phyloP scores from a whole-genome alignment of 768 basidiomycete species.

The Amanita exitialis region DNA sequence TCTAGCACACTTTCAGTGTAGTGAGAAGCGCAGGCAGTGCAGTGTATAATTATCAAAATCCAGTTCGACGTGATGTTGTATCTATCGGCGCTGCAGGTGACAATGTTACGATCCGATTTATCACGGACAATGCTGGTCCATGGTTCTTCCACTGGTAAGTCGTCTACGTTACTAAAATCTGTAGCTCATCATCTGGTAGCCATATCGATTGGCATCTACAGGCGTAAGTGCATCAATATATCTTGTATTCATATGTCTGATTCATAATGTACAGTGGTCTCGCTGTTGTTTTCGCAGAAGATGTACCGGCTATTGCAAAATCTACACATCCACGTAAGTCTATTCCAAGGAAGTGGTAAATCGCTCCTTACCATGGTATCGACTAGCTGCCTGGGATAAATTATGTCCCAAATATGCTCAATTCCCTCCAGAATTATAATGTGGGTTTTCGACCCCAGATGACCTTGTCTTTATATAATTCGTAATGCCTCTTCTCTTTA shows the following conservation, averaged over 20 bases:
- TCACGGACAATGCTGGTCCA: slow-evolving; percentile 54
- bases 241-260: neutral
- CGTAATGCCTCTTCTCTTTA: neutral
- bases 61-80: slow-evolving; percentile 32
- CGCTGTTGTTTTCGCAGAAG: slow-evolving; percentile 25
- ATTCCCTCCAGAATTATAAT: neutral
- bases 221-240: slow-evolving; percentile 14
- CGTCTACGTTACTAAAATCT: neutral
- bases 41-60: slow-evolving; percentile 38
- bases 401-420: neutral
- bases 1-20: slow-evolving; percentile 28
- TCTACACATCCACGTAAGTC: slow-evolving; percentile 16
- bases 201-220: slow-evolving; percentile 41
- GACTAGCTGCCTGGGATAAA: slow-evolving; percentile 12
- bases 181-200: slow-evolving; percentile 9
- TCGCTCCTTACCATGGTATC: neutral
- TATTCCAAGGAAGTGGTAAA: neutral
- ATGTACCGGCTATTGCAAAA: slow-evolving; percentile 13
- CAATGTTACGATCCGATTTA: slow-evolving; percentile 44
- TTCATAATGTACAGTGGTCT: slow-evolving; percentile 14
- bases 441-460: neutral
- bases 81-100: slow-evolving; percentile 19
- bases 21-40: slow-evolving; percentile 29
- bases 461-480: neutral
- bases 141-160: slow-evolving; percentile 30